Base-by-base conservation (phyloP, 1,284 basidiomycete species). In the Puccinia brachypodii region DNA sequence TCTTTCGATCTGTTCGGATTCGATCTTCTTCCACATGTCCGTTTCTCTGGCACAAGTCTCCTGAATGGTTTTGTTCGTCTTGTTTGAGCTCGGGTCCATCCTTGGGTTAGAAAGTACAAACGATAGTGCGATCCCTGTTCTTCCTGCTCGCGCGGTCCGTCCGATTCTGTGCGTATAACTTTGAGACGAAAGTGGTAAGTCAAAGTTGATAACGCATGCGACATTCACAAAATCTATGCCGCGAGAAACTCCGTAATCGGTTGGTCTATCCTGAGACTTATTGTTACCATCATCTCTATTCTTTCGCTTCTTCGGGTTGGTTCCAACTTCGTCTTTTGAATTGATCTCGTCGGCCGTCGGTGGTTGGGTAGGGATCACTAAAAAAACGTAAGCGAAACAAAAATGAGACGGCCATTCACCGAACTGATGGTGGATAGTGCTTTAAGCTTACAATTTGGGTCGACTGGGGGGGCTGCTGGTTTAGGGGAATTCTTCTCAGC, bases 201-300 rank as follows among this genome's bases (percentile, higher is more conserved):
- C 97, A 87, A 99, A 99, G 88, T 99, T 99, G 88, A 99, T 91
- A 9, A 99, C 97, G 85, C 96, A 98, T 1, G 96, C 92, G 66
- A 99, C 97, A 84, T 97, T 93, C 84, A 98, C 90, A 87, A 99
- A 99, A 88, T 99, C 97, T 83, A 99, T 92, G 1, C 97, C 97
- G 62, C 97, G 93, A 0, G 95, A 95, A 75, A 98, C 94, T 60
- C 96, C 95, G 85, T 96, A 98, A 86, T 97, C 94, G 78, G 90
- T 91, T 85, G 33, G 82, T 50, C 78, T 83, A 84, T 84, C 73
- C 83, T 84, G 76, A 14, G 76, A 72, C 33, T 58, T 50, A 74
- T 47, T 62, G 19, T 82, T 66, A 68, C 64, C 25, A n/a, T 44
- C 53, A n/a, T 74, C 80, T 82, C 86, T 83, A 68, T 85, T 82